Evolutionary conservation across 2,329 filamentous ascomycete genomes (phyloP).

Genomic region (Pseudopyricularia cyperi): DNA sequence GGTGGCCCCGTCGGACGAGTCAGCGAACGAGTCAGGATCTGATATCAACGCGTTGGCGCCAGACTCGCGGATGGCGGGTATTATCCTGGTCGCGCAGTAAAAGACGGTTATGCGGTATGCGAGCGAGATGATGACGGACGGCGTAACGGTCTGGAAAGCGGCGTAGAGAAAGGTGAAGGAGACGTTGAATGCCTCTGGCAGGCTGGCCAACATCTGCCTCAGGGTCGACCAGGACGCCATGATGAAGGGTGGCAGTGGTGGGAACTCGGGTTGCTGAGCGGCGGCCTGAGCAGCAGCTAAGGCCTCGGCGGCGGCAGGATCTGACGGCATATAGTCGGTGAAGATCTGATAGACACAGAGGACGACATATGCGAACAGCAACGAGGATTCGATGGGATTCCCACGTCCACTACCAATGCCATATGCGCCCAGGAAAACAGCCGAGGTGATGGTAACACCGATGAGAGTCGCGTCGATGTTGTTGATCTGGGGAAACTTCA

Average conservation of each 20-base stretch:
- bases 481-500: conserved; percentile 83
- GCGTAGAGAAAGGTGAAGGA: conserved; percentile 78
- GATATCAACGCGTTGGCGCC: conserved; percentile 73
- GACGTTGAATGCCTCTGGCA: conserved; percentile 75
- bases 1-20: conserved; percentile 73
- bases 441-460: conserved; percentile 82
- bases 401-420: conserved; percentile 89
- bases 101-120: conserved; percentile 90
- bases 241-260: conserved; percentile 90
- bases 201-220: conserved; percentile 65
- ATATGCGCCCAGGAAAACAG: conserved; percentile 84
- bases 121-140: conserved; percentile 89
- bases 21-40: conserved; percentile 57
- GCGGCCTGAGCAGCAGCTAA: conserved; percentile 32
- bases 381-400: conserved; percentile 87
- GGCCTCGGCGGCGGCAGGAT: conserved; percentile 37
- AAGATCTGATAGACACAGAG: conserved; percentile 99
- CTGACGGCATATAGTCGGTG: conserved; percentile 84
- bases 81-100: conserved; percentile 90
- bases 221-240: conserved; percentile 97
- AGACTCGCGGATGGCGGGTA: conserved; percentile 80
- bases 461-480: conserved; percentile 89
- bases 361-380: conserved; percentile 95
- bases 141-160: conserved; percentile 88
- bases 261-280: conserved; percentile 69